Evolutionary conservation across 2,329 filamentous ascomycete genomes (phyloP).

Genomic region (Ophiostoma novo-ulmi): DNA sequence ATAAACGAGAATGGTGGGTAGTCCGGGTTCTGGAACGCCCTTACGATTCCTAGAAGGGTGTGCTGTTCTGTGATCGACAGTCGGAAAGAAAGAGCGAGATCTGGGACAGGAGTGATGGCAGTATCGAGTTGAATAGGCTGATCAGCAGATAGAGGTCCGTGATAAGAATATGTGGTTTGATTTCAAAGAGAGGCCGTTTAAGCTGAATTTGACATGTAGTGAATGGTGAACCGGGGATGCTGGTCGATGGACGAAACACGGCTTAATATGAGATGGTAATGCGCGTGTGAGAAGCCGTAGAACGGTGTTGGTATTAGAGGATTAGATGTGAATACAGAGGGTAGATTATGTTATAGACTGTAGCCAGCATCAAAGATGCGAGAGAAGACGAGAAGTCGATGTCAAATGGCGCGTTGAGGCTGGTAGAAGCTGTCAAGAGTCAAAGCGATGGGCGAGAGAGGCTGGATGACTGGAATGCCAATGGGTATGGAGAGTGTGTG

Average conservation of each 20-base stretch:
- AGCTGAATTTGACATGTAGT: background rate
- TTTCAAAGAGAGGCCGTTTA: background rate
- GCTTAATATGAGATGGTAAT: background rate
- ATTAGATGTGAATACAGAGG: background rate
- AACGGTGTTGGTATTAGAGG: background rate
- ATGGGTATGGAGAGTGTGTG: conserved; percentile 1
- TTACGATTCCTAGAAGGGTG: background rate
- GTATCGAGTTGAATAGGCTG: background rate
- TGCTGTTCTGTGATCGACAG: conserved; percentile 8
- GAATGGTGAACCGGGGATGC: conserved; percentile 1
- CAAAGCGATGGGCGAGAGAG: background rate
- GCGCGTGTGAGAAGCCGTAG: background rate
- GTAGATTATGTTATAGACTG: background rate
- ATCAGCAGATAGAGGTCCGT: background rate
- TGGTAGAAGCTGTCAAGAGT: background rate
- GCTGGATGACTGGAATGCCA: background rate
- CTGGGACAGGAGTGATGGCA: background rate
- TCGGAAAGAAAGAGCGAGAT: background rate
- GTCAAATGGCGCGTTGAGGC: conserved; percentile 1
- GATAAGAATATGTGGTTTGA: background rate
- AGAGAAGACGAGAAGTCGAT: background rate
- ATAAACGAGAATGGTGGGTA: background rate
- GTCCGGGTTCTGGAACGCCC: background rate
- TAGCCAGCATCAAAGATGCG: background rate
- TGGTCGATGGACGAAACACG: background rate